Percentiles rank a stretch among this genome's conserved stretches.
These are phyloP conservation scores for Teunomyces panamensis DNA, from an alignment of 805 yeast species.

Conservation along the genomic window DNA sequence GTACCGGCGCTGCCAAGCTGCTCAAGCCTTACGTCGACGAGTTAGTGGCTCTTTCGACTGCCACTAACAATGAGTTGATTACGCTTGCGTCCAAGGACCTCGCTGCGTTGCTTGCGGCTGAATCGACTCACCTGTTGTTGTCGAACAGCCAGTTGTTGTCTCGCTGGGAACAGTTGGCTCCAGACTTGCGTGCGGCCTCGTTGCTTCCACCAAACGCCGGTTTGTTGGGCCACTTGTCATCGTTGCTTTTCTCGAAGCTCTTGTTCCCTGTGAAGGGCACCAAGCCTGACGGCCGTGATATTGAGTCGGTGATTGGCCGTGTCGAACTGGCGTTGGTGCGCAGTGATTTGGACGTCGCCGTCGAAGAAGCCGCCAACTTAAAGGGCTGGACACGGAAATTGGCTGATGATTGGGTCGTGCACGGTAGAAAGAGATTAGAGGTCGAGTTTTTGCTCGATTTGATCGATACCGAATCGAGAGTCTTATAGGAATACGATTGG, in stretches of 20 bases:
- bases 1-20: slow-evolving; percentile 22
- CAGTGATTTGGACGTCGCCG: slow-evolving; percentile 82
- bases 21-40: slow-evolving; percentile 39
- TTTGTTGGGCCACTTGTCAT: slow-evolving; percentile 83
- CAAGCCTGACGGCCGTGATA: slow-evolving; percentile 71
- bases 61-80: slow-evolving; percentile 33
- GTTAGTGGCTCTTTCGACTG: slow-evolving; percentile 19
- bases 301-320: slow-evolving; percentile 85
- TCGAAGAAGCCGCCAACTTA: slow-evolving; percentile 84
- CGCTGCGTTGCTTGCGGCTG: slow-evolving; percentile 33
- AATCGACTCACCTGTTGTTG: slow-evolving; percentile 53
- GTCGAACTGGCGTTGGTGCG: slow-evolving; percentile 71
- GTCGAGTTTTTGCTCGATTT: slow-evolving; percentile 73
- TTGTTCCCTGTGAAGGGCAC: slow-evolving; percentile 76
- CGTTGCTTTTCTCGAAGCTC: slow-evolving; percentile 70
- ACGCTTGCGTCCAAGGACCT: slow-evolving; percentile 30
- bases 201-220: slow-evolving; percentile 95
- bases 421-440: slow-evolving; percentile 87
- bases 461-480: slow-evolving; percentile 60
- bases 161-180: slow-evolving; percentile 76
- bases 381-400: slow-evolving; percentile 91
- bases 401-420: slow-evolving; percentile 88
- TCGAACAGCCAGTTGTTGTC: slow-evolving; percentile 74
- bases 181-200: slow-evolving; percentile 86
- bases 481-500: slow-evolving; percentile 19